Conservation (phyloP, 2,329 filamentous ascomycete species). For the Sordariomycetes sp. region DNA sequence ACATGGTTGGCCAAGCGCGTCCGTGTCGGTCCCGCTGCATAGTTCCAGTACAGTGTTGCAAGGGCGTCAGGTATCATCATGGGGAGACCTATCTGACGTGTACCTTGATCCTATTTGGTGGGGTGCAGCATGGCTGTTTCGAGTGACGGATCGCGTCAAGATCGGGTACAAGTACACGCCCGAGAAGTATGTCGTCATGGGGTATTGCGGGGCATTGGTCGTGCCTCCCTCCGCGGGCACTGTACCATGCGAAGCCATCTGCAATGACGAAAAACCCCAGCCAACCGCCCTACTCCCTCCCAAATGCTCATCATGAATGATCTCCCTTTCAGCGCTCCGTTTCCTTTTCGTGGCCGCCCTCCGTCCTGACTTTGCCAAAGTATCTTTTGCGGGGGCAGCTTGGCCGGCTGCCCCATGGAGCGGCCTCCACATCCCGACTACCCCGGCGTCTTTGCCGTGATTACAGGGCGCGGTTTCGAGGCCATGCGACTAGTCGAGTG, state of each 20-base stretch:
- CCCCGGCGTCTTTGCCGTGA: background rate
- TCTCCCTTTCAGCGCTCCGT: background rate
- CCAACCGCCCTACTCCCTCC: constrained; percentile 3
- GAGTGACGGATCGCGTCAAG: background rate
- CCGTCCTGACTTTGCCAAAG: background rate
- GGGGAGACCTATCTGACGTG: background rate
- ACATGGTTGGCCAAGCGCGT: constrained; percentile 1
- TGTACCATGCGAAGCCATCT: background rate
- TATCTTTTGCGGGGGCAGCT: background rate
- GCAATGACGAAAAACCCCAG: background rate
- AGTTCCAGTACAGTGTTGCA: background rate
- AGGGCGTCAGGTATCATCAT: background rate
- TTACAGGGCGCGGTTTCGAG: background rate
- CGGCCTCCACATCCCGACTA: background rate
- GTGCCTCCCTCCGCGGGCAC: background rate
- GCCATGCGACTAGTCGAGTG: background rate
- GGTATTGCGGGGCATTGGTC: background rate
- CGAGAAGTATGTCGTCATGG: constrained; percentile 1
- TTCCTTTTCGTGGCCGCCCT: background rate
- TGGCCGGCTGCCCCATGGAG: background rate
- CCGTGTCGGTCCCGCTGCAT: background rate
- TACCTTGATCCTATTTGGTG: background rate
- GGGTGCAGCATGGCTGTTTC: background rate
- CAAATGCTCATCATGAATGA: background rate
- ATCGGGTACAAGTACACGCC: background rate